Base-by-base conservation (phyloP, 768 basidiomycete species). In the Psilocybe sp. region DNA sequence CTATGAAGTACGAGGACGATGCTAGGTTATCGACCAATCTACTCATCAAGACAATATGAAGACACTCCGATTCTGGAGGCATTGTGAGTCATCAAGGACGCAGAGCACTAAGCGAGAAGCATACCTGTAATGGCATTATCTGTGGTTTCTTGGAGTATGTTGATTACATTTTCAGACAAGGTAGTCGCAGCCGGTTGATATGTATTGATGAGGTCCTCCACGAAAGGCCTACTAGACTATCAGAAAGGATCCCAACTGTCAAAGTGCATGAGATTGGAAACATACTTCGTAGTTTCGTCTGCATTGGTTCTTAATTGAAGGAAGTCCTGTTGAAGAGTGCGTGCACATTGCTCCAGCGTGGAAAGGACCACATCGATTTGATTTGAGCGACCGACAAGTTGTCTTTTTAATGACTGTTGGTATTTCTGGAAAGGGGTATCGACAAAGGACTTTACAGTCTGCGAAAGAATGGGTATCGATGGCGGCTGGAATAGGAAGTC, bases 331-430 rank as follows among this genome's bases (percentile, higher is more conserved):
- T 83, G 80, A 40, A 92, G 69, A 11, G 71, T 67, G 39, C 69
- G 60, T 12, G 85, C 83, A 56, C 80, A 79, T 31, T 68, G 72
- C 54, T 93, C 90, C 10, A 91, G 67, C 2, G 69, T 72, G 7
- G 63, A 66, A 51, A 92, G 62, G 11, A 87, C 74, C 16, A 73
- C 68, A 50, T 89, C 76, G 20, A 92, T 66, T 38, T 81, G 64
- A 1, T 80, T 72, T 10, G 86, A 85, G 35, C 89, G 80, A 15
- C 84, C 82, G 16, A 75, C 57, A n/a, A 92, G 68, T 53, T 86
- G 87, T 39, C 77, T 77, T 48, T 75, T 81, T 33, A 93, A 60
- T 3, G 77, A 65, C n/a, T 67, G 56, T 55, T 79, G 81, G 60
- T 89, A 91, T 58, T 74, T 79, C 38, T 77, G 75, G 59, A 91